These are phyloP conservation scores for Hanseniaspora pseudoguilliermondii DNA, from an alignment of 805 yeast genomes.

Conservation along the genomic window DNA sequence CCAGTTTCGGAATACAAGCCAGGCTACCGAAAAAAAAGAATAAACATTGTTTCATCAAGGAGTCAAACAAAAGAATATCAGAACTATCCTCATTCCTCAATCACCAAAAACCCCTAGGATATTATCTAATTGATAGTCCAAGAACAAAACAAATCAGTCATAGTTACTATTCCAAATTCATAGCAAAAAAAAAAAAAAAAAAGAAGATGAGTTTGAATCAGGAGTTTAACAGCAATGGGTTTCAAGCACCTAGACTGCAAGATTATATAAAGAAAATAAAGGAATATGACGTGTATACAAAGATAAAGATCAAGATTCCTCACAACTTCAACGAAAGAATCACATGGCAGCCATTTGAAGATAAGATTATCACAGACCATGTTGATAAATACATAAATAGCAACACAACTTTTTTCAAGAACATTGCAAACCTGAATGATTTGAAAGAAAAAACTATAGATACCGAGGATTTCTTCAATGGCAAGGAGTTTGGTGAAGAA, in stretches of 20 bases:
- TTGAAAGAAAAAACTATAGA: background rate
- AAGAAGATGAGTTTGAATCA: too few relatives aligned
- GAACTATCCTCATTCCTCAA: too few relatives aligned
- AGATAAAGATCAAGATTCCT: constrained; percentile 1
- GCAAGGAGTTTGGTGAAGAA: background rate
- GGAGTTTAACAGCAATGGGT: background rate
- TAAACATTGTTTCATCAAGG: too few relatives aligned
- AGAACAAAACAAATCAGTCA: background rate
- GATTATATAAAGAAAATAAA: background rate
- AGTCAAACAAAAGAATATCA: too few relatives aligned
- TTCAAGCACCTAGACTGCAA: constrained; percentile 6
- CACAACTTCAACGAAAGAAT: constrained; percentile 8
- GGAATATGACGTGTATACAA: background rate
- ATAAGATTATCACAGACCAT: background rate
- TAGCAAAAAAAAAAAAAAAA: too few relatives aligned
- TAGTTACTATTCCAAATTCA: background rate
- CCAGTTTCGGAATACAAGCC: too few relatives aligned
- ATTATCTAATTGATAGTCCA: too few relatives aligned
- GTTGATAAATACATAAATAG: background rate
- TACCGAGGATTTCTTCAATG: constrained; percentile 2
- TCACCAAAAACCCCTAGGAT: too few relatives aligned
- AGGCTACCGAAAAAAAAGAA: too few relatives aligned
- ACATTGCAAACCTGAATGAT: background rate
- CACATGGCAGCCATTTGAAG: constrained; percentile 13
- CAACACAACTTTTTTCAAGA: background rate